Evolutionary conservation across 78 protist species (phyloP).

Genomic region (Guillardia theta): DNA sequence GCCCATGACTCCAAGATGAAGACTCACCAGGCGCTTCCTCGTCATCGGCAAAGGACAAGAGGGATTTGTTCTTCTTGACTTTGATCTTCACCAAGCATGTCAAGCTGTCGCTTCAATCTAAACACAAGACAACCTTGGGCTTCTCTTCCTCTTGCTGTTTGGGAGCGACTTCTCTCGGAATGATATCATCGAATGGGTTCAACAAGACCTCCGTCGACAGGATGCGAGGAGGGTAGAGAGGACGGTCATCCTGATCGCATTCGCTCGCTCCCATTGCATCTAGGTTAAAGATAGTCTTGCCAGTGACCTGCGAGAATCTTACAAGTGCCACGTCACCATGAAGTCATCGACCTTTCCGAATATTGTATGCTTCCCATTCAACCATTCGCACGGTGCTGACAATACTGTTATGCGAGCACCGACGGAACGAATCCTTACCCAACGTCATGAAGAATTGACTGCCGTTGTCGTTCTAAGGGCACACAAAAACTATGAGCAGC

Average conservation of each 20-base stretch:
- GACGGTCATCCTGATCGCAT: constrained; percentile 74
- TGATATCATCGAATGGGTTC: constrained; percentile 89
- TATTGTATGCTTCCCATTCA: constrained; percentile 84
- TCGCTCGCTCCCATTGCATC: constrained; percentile 67
- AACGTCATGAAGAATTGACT: constrained; percentile 93
- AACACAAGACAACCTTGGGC: no score
- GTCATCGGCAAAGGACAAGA: constrained; percentile 9
- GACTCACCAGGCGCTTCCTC: not conserved
- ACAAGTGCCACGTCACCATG: no score
- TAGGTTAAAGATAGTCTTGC: constrained; percentile 80
- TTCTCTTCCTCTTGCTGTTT: not conserved
- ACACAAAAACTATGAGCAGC: no score
- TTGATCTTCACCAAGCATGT: not conserved
- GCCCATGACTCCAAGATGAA: not conserved
- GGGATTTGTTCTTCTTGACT: not conserved
- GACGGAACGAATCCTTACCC: no score
- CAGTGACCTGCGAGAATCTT: constrained; percentile 48
- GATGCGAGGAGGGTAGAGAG: constrained; percentile 76
- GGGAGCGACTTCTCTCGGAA: constrained; percentile 52
- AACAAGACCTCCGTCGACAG: constrained; percentile 64
- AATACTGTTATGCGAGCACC: no score
- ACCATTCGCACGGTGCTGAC: constrained; percentile 73
- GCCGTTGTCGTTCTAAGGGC: constrained; percentile 67
- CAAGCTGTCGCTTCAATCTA: not conserved
- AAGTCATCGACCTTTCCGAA: constrained; percentile 92